Evolutionary conservation across 75 land plant species (phyloP).

Genomic region (Pinus taeda): DNA sequence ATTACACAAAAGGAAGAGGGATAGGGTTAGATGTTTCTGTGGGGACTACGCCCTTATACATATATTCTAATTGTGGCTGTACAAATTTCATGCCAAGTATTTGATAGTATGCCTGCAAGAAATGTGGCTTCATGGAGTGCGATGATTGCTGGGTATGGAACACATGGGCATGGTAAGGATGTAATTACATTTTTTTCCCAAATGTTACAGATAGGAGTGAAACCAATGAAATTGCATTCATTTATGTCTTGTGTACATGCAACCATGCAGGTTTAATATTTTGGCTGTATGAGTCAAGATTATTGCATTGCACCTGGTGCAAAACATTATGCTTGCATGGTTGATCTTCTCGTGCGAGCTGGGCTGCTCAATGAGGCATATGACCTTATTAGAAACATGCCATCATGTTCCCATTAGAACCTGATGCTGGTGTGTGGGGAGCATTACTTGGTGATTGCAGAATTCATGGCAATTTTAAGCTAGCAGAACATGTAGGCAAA

Average conservation of each 20-base stretch:
- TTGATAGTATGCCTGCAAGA: constrained; percentile 36
- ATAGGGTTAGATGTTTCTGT: constrained; percentile 30
- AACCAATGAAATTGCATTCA: constrained; percentile 23
- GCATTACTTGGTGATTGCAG: constrained; percentile 41
- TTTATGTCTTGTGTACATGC: constrained; percentile 22
- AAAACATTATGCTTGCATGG: constrained; percentile 40
- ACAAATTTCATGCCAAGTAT: constrained; percentile 52
- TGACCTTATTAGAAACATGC: constrained; percentile 20
- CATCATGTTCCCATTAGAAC: neutral
- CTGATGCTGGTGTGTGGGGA: constrained; percentile 25
- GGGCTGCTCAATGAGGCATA: constrained; percentile 29
- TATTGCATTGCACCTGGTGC: constrained; percentile 21
- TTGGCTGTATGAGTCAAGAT: constrained; percentile 16
- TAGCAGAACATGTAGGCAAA: constrained; percentile 23
- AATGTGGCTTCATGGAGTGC: constrained; percentile 64
- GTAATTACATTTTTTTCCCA: constrained; percentile 8
- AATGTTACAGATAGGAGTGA: constrained; percentile 11
- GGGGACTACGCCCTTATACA: constrained; percentile 42
- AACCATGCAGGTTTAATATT: constrained; percentile 25
- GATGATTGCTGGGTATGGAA: constrained; percentile 31
- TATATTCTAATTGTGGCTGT: constrained; percentile 61
- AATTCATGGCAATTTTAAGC: constrained; percentile 12
- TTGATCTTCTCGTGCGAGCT: constrained; percentile 31
- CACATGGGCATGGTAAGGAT: constrained; percentile 21
- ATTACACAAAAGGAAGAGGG: constrained; percentile 39